Evolutionary conservation across 2,329 filamentous ascomycete genomes (phyloP).

Genomic region (Diaporthe batatas): DNA sequence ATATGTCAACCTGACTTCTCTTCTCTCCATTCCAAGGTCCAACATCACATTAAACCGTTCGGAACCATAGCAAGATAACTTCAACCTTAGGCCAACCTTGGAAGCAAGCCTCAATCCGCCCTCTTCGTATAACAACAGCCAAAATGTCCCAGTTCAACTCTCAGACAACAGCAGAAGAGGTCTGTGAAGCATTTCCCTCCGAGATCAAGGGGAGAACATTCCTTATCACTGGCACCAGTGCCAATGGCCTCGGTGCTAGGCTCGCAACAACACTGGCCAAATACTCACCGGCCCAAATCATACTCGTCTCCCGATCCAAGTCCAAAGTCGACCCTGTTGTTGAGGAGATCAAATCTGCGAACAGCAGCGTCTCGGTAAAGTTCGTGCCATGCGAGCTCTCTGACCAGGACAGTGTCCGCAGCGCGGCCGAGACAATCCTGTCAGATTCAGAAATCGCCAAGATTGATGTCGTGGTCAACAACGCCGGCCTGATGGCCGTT

Average conservation of each 20-base stretch:
- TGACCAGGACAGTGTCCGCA: constrained; percentile 53
- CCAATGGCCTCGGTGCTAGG: constrained; percentile 41
- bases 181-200: constrained; percentile 32
- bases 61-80: too few species aligned
- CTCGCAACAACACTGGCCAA: constrained; percentile 41
- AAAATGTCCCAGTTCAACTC: constrained; percentile 37
- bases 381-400: constrained; percentile 55
- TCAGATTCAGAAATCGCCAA: constrained; percentile 51
- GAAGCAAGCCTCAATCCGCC: not conserved
- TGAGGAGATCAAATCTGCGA: constrained; percentile 48
- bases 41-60: not conserved
- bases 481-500: constrained; percentile 58
- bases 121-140: not conserved
- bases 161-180: constrained; percentile 35
- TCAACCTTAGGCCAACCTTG: too few species aligned
- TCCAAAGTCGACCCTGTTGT: constrained; percentile 51
- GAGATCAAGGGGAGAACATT: constrained; percentile 40
- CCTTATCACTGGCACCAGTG: constrained; percentile 44
- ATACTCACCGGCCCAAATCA: constrained; percentile 40
- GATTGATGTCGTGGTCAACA: constrained; percentile 60
- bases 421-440: constrained; percentile 52
- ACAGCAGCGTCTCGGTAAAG: constrained; percentile 50
- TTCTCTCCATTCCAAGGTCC: not conserved
- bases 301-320: constrained; percentile 42
- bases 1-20: not conserved